phyloP scores from a whole-genome alignment of 2,329 filamentous ascomycete genomes.

The Verticillium tricorpus region DNA sequence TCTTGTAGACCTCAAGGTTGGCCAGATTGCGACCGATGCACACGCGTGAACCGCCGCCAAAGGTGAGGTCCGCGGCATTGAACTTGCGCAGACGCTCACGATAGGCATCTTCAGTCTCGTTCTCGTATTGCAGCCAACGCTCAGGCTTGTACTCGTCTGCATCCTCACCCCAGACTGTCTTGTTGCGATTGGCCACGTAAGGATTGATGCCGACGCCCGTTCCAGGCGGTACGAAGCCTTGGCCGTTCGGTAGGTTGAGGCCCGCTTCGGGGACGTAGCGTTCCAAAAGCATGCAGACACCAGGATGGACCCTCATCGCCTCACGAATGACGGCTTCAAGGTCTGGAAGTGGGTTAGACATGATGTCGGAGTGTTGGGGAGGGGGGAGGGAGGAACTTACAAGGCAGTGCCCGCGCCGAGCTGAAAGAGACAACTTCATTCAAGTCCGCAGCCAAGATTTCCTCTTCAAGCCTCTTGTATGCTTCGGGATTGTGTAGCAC shows the following conservation, averaged over 20 bases:
- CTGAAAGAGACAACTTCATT: conserved; percentile 16
- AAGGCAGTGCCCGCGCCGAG: neutral
- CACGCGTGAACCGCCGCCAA: conserved; percentile 25
- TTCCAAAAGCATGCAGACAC: conserved; percentile 38
- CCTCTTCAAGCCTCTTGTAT: conserved; percentile 21
- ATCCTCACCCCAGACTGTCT: neutral
- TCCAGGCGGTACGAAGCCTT: conserved; percentile 17
- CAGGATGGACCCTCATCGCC: conserved; percentile 41
- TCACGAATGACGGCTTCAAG: conserved; percentile 42
- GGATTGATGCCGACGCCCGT: conserved; percentile 30
- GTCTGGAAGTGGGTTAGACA: no score
- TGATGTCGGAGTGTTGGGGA: neutral
- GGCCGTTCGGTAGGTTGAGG: conserved; percentile 25
- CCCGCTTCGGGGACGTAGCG: conserved; percentile 38
- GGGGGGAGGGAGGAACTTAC: neutral
- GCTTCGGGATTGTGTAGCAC: conserved; percentile 25
- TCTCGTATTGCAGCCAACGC: conserved; percentile 7
- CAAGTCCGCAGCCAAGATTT: conserved; percentile 21
- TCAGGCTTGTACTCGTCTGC: neutral
- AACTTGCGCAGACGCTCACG: conserved; percentile 25
- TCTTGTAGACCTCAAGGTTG: conserved; percentile 26
- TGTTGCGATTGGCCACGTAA: conserved; percentile 30
- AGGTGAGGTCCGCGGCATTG: conserved; percentile 28
- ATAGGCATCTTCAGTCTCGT: conserved; percentile 26
- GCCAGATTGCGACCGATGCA: conserved; percentile 30